phyloP scores from a whole-genome alignment of 805 yeast genomes.

The Maudiozyma bulderi region DNA sequence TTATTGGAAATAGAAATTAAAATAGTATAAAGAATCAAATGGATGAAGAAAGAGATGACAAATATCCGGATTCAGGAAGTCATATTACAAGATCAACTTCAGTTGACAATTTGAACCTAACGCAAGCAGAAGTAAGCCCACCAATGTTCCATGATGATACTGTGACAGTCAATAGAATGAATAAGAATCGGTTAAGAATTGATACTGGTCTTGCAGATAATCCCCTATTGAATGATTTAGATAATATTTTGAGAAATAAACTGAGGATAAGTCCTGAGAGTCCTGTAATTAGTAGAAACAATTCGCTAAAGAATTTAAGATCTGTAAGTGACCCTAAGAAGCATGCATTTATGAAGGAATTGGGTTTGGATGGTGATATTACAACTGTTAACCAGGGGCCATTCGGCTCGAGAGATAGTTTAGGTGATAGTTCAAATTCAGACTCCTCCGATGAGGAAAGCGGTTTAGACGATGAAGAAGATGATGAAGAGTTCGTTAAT shows the following conservation, averaged over 20 bases:
- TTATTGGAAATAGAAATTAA: too few relatives aligned
- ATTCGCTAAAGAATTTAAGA: not conserved
- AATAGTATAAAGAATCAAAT: not conserved
- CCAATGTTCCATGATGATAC: conserved; percentile 12
- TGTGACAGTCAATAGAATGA: not conserved
- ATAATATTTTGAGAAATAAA: conserved; percentile 17
- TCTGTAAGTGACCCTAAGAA: not conserved
- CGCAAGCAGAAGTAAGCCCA: conserved; percentile 4
- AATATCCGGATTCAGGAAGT: not conserved
- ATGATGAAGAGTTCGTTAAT: conserved; percentile 25
- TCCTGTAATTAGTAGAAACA: conserved; percentile 7
- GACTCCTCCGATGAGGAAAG: conserved; percentile 2
- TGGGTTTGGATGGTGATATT: conserved; percentile 13
- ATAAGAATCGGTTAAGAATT: not conserved
- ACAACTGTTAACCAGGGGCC: conserved; percentile 3
- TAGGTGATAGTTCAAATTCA: conserved; percentile 4
- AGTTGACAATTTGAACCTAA: conserved; percentile 9
- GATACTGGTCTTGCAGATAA: conserved; percentile 4
- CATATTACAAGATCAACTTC: conserved; percentile 9
- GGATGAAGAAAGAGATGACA: not conserved
- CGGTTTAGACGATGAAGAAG: conserved; percentile 13
- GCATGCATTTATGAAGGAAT: conserved; percentile 5
- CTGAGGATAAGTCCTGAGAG: conserved; percentile 12
- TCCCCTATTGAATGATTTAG: conserved; percentile 16
- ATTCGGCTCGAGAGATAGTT: conserved; percentile 4